Conservation (phyloP, 768 basidiomycete genomes). For the Termitomyces sp. region DNA sequence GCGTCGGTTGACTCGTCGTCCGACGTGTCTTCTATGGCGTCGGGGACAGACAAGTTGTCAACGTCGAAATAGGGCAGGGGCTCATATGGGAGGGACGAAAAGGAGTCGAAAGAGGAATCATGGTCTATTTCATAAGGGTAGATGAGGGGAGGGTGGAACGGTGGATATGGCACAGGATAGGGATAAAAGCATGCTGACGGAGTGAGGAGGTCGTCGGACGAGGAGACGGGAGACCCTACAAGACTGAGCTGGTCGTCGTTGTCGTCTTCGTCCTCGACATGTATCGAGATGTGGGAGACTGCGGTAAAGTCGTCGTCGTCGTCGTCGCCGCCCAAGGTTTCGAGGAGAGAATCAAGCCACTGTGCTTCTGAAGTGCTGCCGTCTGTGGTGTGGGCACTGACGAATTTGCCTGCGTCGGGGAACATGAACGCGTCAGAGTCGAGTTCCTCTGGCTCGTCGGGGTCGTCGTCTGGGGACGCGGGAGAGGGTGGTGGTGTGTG, state of each 20-base stretch:
- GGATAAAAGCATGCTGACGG: constrained; percentile 52
- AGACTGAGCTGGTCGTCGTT: constrained; percentile 53
- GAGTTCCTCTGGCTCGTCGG: constrained; percentile 44
- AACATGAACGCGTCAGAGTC: constrained; percentile 73
- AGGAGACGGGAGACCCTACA: constrained; percentile 64
- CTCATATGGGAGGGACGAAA: constrained; percentile 39
- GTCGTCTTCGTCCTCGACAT: constrained; percentile 57
- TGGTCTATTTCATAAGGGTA: constrained; percentile 43
- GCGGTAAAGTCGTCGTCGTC: constrained; percentile 52
- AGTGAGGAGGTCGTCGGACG: constrained; percentile 66
- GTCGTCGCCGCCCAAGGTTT: constrained; percentile 60
- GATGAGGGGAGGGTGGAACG: constrained; percentile 52
- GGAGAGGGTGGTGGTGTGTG: constrained; percentile 32
- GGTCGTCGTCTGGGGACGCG: too few species aligned
- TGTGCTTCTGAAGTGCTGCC: constrained; percentile 58
- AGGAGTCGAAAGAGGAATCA: constrained; percentile 33
- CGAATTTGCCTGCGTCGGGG: constrained; percentile 64
- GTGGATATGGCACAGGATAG: constrained; percentile 64
- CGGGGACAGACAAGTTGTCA: constrained; percentile 68
- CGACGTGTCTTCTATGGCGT: constrained; percentile 79
- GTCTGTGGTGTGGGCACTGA: constrained; percentile 28
- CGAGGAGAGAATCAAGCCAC: constrained; percentile 80
- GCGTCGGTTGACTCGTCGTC: constrained; percentile 76
- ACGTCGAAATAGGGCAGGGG: constrained; percentile 63
- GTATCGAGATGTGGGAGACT: constrained; percentile 38